Evolutionary conservation across 768 basidiomycete genomes (phyloP).

Genomic region (Pholiota conissans): DNA sequence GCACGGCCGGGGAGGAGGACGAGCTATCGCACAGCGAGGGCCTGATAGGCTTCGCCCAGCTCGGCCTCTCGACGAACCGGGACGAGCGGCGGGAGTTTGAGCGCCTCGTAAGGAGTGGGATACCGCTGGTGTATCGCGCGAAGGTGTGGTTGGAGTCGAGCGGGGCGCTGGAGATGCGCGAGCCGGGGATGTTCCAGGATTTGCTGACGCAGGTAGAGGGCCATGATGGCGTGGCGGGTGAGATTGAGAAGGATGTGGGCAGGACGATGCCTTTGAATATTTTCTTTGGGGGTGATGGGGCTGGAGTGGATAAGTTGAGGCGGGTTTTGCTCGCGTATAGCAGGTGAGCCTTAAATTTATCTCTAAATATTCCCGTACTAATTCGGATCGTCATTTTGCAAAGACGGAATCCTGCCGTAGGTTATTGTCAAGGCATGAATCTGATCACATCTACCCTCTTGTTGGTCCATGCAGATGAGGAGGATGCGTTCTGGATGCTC

Average conservation of each 20-base stretch:
- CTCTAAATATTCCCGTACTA: no score
- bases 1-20: constrained; percentile 62
- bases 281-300: constrained; percentile 97
- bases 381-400: no score
- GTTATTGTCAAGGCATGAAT: constrained; percentile 96
- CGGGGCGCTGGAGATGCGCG: constrained; percentile 87
- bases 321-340: constrained; percentile 91
- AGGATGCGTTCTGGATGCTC: constrained; percentile 97
- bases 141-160: constrained; percentile 95
- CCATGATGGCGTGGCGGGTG: constrained; percentile 53
- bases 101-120: constrained; percentile 77
- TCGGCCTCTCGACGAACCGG: constrained; percentile 74
- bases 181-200: constrained; percentile 89
- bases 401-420: constrained; percentile 89
- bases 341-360: no score
- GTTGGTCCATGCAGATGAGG: constrained; percentile 91
- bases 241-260: constrained; percentile 97
- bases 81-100: constrained; percentile 82
- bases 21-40: constrained; percentile 83
- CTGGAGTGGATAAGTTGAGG: constrained; percentile 88
- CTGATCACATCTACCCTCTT: constrained; percentile 93
- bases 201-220: constrained; percentile 57
- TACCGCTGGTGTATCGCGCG: constrained; percentile 84
- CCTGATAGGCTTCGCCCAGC: constrained; percentile 87
- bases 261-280: constrained; percentile 92